Percentiles rank a stretch among this genome's conserved stretches.
Evolutionary conservation across 208 protist genomes (phyloP).

Genomic region (Wallacemonas rigidus): DNA sequence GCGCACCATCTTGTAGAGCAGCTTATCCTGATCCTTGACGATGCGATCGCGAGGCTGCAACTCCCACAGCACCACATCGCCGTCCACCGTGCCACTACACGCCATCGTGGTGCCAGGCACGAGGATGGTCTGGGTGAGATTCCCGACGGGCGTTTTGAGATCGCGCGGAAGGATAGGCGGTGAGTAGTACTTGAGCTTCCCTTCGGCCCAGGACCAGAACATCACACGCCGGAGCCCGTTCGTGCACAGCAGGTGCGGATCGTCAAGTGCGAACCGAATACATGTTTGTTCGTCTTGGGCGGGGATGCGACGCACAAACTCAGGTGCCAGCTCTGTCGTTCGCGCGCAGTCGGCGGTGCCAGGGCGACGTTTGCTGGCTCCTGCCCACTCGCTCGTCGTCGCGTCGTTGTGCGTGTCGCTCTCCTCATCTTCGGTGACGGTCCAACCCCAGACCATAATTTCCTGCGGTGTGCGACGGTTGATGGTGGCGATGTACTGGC

Average conservation of each 20-base stretch:
- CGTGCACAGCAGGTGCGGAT: conserved; percentile 82
- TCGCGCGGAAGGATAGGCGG: conserved; percentile 79
- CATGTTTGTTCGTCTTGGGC: conserved; percentile 86
- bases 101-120: conserved; percentile 86
- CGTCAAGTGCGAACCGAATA: conserved; percentile 82
- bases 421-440: conserved; percentile 28
- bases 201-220: conserved; percentile 91
- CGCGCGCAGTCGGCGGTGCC: too few species aligned
- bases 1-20: conserved; percentile 92
- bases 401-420: neutral
- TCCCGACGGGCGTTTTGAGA: conserved; percentile 83
- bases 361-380: too few species aligned
- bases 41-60: conserved; percentile 74
- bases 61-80: conserved; percentile 93
- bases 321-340: conserved; percentile 38
- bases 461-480: conserved; percentile 80
- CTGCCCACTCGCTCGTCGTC: conserved; percentile 17
- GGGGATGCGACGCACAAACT: conserved; percentile 72
- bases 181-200: conserved; percentile 87
- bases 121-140: conserved; percentile 90
- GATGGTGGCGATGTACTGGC: conserved; percentile 89
- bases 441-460: conserved; percentile 94
- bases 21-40: conserved; percentile 89
- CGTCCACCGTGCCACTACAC: conserved; percentile 90
- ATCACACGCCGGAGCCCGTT: conserved; percentile 89